phyloP scores from a whole-genome alignment of 768 basidiomycete species.

The Hysterangium stoloniferum region DNA sequence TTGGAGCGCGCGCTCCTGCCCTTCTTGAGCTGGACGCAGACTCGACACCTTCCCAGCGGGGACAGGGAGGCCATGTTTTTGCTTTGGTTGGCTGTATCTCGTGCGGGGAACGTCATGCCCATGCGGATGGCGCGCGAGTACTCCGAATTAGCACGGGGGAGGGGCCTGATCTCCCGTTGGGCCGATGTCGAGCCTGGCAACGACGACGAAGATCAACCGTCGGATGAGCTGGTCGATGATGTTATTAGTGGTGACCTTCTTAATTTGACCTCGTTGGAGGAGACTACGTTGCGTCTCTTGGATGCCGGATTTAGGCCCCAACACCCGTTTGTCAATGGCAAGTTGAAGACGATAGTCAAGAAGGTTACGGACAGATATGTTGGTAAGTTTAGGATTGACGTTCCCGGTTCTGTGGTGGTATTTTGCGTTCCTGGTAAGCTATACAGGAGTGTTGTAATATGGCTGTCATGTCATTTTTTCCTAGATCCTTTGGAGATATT shows the following conservation, averaged over 20 bases:
- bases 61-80: conserved; percentile 11
- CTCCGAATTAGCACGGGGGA: not conserved
- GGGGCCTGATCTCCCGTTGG: not conserved
- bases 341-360: conserved; percentile 42
- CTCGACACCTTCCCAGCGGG: conserved; percentile 19
- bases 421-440: conserved; percentile 50
- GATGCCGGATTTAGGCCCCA: conserved; percentile 53
- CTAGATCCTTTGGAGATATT: conserved; percentile 48
- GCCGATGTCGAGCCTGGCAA: not conserved
- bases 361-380: conserved; percentile 32
- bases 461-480: not conserved
- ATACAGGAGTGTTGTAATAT: not conserved
- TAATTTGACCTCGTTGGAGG: conserved; percentile 53
- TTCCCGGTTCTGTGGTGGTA: conserved; percentile 52
- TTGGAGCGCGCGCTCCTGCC: conserved; percentile 12
- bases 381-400: conserved; percentile 37
- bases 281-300: conserved; percentile 50
- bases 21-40: conserved; percentile 17
- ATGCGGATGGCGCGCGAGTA: conserved; percentile 1
- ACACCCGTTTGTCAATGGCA: conserved; percentile 41
- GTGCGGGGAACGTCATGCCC: not conserved
- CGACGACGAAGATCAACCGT: not conserved
- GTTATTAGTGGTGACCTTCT: conserved; percentile 48
- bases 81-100: conserved; percentile 20
- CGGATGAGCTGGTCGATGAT: conserved; percentile 47